Conservation (phyloP, 2,329 filamentous ascomycete species). For the Pseudopithomyces chartarum region DNA sequence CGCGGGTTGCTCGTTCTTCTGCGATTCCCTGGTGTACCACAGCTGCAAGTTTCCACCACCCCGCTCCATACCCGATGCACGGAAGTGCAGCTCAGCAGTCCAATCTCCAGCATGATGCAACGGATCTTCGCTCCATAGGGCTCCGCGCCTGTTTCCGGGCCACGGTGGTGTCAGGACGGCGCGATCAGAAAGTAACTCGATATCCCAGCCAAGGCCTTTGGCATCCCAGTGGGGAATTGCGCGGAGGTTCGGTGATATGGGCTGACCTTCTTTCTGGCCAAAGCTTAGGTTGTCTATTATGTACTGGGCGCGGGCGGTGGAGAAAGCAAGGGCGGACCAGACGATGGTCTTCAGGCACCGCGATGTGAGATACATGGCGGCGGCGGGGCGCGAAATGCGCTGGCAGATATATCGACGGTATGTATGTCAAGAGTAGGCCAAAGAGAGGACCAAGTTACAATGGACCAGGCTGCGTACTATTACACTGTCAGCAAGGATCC, state of each 20-base stretch:
- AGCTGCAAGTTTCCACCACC: slow-evolving; percentile 89
- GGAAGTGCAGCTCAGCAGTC: slow-evolving; percentile 84
- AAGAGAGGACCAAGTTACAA: neutral
- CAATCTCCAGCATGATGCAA: slow-evolving; percentile 69
- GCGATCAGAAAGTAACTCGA: slow-evolving; percentile 79
- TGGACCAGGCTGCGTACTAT: neutral
- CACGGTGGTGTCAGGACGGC: slow-evolving; percentile 87
- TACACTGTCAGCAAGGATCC: neutral
- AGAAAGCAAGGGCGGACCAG: slow-evolving; percentile 52
- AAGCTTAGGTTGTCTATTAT: slow-evolving; percentile 78
- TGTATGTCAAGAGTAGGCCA: neutral
- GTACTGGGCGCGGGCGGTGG: slow-evolving; percentile 64
- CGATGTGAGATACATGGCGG: slow-evolving; percentile 39
- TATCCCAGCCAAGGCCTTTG: slow-evolving; percentile 59
- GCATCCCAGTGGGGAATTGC: slow-evolving; percentile 62
- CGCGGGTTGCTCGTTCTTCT: slow-evolving; percentile 66
- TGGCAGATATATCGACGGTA: neutral
- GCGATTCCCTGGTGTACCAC: slow-evolving; percentile 80
- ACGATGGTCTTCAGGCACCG: slow-evolving; percentile 49
- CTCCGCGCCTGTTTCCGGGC: slow-evolving; percentile 83
- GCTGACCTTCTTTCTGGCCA: slow-evolving; percentile 66
- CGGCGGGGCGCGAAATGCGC: slow-evolving; percentile 13
- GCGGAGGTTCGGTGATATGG: slow-evolving; percentile 67
- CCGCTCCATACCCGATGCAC: slow-evolving; percentile 82
- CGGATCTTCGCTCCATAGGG: slow-evolving; percentile 75